Percentiles rank a stretch among this genome's conserved stretches.
Conservation (phyloP, 2,329 filamentous ascomycete species). For the Alternaria brassicae region DNA sequence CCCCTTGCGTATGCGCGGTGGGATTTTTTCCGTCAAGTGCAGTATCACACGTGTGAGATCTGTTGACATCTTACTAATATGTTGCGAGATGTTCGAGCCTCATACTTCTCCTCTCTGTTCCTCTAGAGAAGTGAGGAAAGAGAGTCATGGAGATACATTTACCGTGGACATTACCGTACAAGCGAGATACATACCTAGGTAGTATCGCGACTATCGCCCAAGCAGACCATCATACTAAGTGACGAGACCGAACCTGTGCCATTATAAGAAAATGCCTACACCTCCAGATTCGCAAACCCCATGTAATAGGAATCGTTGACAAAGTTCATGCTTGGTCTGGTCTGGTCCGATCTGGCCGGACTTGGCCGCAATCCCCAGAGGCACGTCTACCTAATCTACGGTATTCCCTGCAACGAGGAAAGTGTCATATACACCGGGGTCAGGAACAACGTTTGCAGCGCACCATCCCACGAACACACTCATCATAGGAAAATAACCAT, state of each 20-base stretch:
- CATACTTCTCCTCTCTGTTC: background rate
- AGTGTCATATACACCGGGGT: background rate
- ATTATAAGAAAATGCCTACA: background rate
- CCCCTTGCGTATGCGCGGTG: background rate
- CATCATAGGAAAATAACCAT: background rate
- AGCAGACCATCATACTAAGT: background rate
- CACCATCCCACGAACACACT: background rate
- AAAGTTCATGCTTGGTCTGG: background rate
- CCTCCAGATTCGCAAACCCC: background rate
- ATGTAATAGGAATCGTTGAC: background rate
- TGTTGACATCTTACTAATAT: background rate
- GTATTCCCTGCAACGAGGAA: background rate
- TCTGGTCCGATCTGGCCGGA: background rate
- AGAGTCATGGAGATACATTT: no score
- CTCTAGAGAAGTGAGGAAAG: background rate
- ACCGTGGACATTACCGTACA: no score
- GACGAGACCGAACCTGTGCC: background rate
- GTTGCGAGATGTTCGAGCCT: background rate
- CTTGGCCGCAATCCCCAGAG: background rate
- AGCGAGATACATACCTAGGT: background rate
- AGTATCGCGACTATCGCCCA: background rate
- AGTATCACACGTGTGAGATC: conserved; percentile 5
- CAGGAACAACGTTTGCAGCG: background rate
- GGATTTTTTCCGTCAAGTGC: background rate
- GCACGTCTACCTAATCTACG: no score